Evolutionary conservation across 805 yeast species (phyloP), one percentile per base, ranked within the genome.

Genomic region (Komagataella pseudopastoris): DNA sequence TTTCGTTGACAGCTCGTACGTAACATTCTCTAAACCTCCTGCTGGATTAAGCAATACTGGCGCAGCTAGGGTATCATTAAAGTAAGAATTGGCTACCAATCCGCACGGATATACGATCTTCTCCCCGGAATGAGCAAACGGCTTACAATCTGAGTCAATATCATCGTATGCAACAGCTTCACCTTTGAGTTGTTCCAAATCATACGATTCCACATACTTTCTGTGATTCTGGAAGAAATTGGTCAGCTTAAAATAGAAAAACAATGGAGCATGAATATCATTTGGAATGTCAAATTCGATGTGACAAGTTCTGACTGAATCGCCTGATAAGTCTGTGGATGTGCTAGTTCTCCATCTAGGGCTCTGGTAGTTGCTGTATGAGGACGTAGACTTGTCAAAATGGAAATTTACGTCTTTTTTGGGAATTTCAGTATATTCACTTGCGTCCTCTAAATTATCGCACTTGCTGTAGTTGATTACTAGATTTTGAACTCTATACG

Each of bases 221-320:
- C 99, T 79, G 69, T 93, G 99, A 65, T 93, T 93, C 65, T 93
- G 98, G 65, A 75, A 89, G 66, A 91, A 93, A 63, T 88, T 88
- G 43, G 96, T 89, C 60, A 93, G 71, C 57, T 82, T 81, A 69
- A 93, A 93, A 68, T 88, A 93, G 56, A 88, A 61, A 63, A 74
- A 89, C 6, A 89, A 62, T 3, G 95, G 88, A 2, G 83, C 77
- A 46, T 79, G 73, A 63, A 93, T 73, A 51, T 81, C 81, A 47
- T 71, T 71, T 12, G 96, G 95, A 23, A 88, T 64, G 45, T 78
- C 77, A 68, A 93, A 91, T 59, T 80, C 78, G 44, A 93, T 59
- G 24, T 74, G 69, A 66, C 99, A 91, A 2, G 65, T 59, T 5
- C 60, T 67, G 51, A 65, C 73, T 17, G 71, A 68, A 50, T 62